Evolutionary conservation across 2,329 filamentous ascomycete genomes (phyloP), one percentile per base, ranked within the genome.

Genomic region (Trichoderma sp.): DNA sequence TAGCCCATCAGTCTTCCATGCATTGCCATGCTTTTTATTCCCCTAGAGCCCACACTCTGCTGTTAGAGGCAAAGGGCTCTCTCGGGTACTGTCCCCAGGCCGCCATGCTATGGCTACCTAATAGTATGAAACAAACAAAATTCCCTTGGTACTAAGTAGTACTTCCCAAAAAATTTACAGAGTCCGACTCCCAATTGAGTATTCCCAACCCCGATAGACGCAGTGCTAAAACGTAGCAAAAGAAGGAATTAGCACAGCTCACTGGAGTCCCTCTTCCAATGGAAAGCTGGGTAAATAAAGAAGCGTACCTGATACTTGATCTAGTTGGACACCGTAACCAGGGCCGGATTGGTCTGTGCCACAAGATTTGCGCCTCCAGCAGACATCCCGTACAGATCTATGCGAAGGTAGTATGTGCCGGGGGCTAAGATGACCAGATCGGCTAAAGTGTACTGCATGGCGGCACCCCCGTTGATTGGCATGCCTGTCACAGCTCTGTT

Each of bases 381-480:
- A 38, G 35, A 75, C 31, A 78, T 78, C 50, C 78, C 77, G 73
- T 83, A 83, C 1, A 82, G 45, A 38, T 83, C 82, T 6, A 84
- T 59, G 18, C 79, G 79, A 53, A 84, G 77, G 3, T 62, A 78
- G 63, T 80, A 84, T 6, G 56, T 66, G 0, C 83, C 83, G 2
- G 75, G 71, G 5, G 53, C 33, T 0, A 53, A 24, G n/a, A 83
- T 78, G 3, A 75, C 72, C 29, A 83, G 77, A 31, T 82, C 75
- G 3, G 76, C 8, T 41, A 82, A 83, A 5, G 78, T 73, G 64
- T 82, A 84, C 6, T 78, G 73, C 4, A 80, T 71, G 77, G 69
- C 4, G 76, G 67, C 11, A 76, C 35, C 24, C 2, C 60, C 56
- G n/a, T 75, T 75, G 2, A 79, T 7, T 16, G 78, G 67, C 16